Evolutionary conservation across 106 monocot genomes (phyloP), one percentile per base, ranked within the genome.

Genomic region (Platanthera zijinensis): DNA sequence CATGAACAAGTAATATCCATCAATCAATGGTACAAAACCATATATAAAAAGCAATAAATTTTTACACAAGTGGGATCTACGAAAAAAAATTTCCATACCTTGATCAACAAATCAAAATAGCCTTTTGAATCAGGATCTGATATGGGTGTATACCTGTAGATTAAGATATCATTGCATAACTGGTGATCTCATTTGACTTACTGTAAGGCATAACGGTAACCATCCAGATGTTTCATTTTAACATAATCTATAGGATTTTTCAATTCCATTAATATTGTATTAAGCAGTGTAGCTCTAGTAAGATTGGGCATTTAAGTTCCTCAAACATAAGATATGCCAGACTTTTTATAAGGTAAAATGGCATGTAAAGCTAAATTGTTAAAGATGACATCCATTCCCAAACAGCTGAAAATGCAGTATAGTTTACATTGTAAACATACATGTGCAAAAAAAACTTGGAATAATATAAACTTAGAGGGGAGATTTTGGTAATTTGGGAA

Each of bases 71-170:
- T 70, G 8, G 70, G 48, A 9, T 47, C 70, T 13, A 70, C 47
- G 28, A 46, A 70, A 77, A 1, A 51, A 12, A 17, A 39, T 7
- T 52, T 10, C n/a, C 77, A 47, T 83, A 96, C 96, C 96, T 97
- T 97, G 83, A 97, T 89, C 52, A 97, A 67, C 71, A 97, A 82
- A 83, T 97, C 96, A 84, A 97, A 97, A 70, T 91, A 93, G 62
- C 96, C 96, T 78, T 89, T 93, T 6, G 93, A 91, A 45, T 97
- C 96, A 48, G 93, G 91, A 73, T 93, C 91, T 54, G 96, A 97
- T 83, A 97, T 89, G 32, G 96, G 96, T 75, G 96, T 97, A 73
- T 97, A 96, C 90, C 93, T 96, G 66, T 10, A 39, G n/a, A 61
- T 19, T 61, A 19, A 66, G 66, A 25, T 66, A 61, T 18, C 21